These are phyloP conservation scores for Polytrichum commune DNA, from an alignment of 225 moss, liverwort and hornwort genomes.

Conservation along the genomic window DNA sequence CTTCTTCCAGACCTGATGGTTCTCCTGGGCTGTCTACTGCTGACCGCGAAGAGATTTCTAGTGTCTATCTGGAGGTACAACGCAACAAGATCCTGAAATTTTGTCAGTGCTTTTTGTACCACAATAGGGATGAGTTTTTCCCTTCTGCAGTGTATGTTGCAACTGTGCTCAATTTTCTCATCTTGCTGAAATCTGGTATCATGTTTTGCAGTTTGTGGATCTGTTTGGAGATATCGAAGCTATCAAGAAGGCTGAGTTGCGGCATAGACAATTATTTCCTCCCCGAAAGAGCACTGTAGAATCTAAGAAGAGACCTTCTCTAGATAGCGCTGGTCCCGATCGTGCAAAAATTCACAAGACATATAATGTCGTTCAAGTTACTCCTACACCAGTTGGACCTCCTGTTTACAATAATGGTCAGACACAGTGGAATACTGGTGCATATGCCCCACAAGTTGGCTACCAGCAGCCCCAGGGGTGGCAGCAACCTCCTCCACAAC, in stretches of 20 bases:
- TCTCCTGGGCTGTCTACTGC: slow-evolving; percentile 58
- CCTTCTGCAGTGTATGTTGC: no score
- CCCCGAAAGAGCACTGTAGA: slow-evolving; percentile 60
- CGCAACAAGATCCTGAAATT: no score
- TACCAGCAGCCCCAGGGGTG: slow-evolving; percentile 93
- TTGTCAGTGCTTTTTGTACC: neutral
- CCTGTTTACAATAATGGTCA: slow-evolving; percentile 86
- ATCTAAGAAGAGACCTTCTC: slow-evolving; percentile 90
- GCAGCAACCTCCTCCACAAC: slow-evolving; percentile 95
- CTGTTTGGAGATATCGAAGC: slow-evolving; percentile 73
- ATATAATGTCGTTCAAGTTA: slow-evolving; percentile 65
- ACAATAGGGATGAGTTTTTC: no score
- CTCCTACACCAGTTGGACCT: slow-evolving; percentile 58
- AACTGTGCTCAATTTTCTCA: no score
- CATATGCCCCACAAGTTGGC: slow-evolving; percentile 65
- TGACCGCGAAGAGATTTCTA: slow-evolving; percentile 87
- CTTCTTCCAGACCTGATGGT: slow-evolving; percentile 72
- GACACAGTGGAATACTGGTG: slow-evolving; percentile 72
- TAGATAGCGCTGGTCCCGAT: slow-evolving; percentile 66
- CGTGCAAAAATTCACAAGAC: slow-evolving; percentile 88
- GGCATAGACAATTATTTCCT: slow-evolving; percentile 71
- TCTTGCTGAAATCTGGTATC: no score
- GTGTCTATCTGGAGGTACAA: slow-evolving; percentile 77
- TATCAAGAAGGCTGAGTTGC: slow-evolving; percentile 78
- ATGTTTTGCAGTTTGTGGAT: slow-evolving; percentile 69